Conservation (phyloP, 371 early-diverging fungal species). For the Syncephalis plumigaleata region DNA sequence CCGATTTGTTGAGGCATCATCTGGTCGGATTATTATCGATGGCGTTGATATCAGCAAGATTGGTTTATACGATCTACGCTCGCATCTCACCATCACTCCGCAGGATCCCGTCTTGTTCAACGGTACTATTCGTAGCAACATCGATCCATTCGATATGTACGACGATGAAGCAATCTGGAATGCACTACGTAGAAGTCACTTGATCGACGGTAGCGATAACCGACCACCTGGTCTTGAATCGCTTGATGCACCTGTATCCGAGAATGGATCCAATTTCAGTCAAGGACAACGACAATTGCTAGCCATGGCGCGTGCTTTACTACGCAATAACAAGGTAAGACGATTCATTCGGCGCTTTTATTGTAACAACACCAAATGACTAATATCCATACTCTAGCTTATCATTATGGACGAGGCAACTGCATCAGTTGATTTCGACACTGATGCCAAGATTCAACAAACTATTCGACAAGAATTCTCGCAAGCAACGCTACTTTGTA, state of each 20-base stretch:
- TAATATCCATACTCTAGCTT: conserved; percentile 2
- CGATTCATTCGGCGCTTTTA: no score
- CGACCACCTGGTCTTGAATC: conserved; percentile 8
- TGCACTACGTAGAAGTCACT: conserved; percentile 24
- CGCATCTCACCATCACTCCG: conserved; percentile 47
- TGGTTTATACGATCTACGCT: conserved; percentile 40
- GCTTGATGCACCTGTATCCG: conserved; percentile 33
- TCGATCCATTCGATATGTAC: conserved; percentile 43
- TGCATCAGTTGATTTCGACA: conserved; percentile 48
- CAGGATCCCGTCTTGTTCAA: conserved; percentile 48
- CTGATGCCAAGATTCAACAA: conserved; percentile 38
- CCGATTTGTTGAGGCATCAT: conserved; percentile 40
- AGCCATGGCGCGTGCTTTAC: conserved; percentile 56
- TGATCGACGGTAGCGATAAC: conserved; percentile 25
- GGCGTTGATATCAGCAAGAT: conserved; percentile 43
- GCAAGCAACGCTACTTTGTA: conserved; percentile 33
- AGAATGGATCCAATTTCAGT: conserved; percentile 52
- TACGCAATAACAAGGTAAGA: conserved; percentile 37
- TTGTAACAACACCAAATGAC: conserved; percentile 16
- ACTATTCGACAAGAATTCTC: conserved; percentile 49
- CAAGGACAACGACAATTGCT: conserved; percentile 74
- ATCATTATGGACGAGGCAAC: conserved; percentile 60
- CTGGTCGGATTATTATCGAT: conserved; percentile 45
- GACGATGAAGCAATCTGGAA: conserved; percentile 48
- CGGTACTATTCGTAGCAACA: conserved; percentile 43